Percentiles rank a stretch among this genome's conserved stretches.
Evolutionary conservation across 208 protist genomes (phyloP).

Genomic region (Balamuthia mandrillaris): DNA sequence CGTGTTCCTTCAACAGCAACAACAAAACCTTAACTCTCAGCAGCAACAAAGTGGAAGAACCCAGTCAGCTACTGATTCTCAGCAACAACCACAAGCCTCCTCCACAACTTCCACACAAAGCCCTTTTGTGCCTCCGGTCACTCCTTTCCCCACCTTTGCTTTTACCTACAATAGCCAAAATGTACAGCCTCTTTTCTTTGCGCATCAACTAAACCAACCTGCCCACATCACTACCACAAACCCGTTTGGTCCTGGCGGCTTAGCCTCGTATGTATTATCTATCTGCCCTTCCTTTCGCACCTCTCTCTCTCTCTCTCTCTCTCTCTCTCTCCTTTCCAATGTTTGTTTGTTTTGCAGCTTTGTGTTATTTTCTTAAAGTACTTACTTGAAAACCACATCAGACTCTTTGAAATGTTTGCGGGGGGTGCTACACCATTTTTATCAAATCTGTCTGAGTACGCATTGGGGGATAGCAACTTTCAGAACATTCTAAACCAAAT

Average conservation of each 20-base stretch:
- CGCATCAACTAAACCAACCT: no score
- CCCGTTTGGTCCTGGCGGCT: no score
- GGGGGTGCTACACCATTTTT: background rate
- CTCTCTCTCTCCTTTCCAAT: background rate
- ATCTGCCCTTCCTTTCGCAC: no score
- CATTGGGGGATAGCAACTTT: constrained; percentile 1
- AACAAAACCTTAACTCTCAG: no score
- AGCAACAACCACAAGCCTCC: background rate
- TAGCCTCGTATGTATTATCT: no score
- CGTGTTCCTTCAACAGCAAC: background rate
- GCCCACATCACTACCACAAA: no score
- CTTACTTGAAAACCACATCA: background rate
- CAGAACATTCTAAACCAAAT: constrained; percentile 6
- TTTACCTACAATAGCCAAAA: no score
- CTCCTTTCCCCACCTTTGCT: background rate
- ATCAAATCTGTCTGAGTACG: background rate
- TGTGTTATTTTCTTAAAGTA: background rate
- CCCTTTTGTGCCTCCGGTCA: background rate
- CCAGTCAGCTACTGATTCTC: no score
- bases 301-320: background rate
- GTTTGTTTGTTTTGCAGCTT: background rate
- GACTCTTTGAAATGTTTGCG: no score
- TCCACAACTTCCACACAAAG: background rate
- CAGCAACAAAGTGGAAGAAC: no score
- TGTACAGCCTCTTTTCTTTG: no score